phyloP scores from a whole-genome alignment of 202 grass and related monocot genomes.

The Tripidium arundinaceum region DNA sequence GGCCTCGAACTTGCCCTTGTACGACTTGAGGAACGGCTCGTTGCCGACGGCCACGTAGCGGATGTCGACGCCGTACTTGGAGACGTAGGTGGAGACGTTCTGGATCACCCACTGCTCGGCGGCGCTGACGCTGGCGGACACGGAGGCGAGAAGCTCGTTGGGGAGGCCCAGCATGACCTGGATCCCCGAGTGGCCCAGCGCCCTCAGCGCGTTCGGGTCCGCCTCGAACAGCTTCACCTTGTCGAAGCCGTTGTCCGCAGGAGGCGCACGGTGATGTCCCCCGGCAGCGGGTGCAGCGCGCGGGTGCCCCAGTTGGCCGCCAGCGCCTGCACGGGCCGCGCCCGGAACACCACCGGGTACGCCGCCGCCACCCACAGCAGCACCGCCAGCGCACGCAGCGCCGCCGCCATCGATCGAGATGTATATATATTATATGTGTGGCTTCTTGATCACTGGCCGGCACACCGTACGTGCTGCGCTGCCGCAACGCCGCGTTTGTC shows the following conservation, averaged over 20 bases:
- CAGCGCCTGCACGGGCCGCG: slow-evolving; percentile 35
- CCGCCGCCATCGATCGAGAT: background rate
- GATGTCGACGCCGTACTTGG: slow-evolving; percentile 70
- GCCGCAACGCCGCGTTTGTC: background rate
- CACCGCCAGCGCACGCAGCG: slow-evolving; percentile 13
- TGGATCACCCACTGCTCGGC: slow-evolving; percentile 79
- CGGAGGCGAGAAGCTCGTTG: slow-evolving; percentile 52
- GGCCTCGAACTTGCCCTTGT: slow-evolving; percentile 73
- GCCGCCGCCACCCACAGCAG: background rate
- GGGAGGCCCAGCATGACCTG: slow-evolving; percentile 90
- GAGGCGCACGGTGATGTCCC: slow-evolving; percentile 54
- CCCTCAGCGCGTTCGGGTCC: slow-evolving; percentile 41
- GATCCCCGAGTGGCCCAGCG: slow-evolving; percentile 62
- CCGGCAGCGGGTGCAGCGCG: slow-evolving; percentile 45
- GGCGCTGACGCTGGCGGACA: slow-evolving; percentile 40
- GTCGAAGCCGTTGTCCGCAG: slow-evolving; percentile 77
- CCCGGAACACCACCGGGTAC: slow-evolving; percentile 18
- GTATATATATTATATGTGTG: too few species aligned
- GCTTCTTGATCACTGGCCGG: background rate
- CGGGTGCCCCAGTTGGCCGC: slow-evolving; percentile 78
- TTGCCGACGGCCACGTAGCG: slow-evolving; percentile 74
- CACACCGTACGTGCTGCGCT: background rate
- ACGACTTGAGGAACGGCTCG: slow-evolving; percentile 89
- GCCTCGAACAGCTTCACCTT: slow-evolving; percentile 90
- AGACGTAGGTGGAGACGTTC: slow-evolving; percentile 74